Base-by-base conservation (phyloP, 192 early-diverging fungal genomes). In the Coemansia furcata region DNA sequence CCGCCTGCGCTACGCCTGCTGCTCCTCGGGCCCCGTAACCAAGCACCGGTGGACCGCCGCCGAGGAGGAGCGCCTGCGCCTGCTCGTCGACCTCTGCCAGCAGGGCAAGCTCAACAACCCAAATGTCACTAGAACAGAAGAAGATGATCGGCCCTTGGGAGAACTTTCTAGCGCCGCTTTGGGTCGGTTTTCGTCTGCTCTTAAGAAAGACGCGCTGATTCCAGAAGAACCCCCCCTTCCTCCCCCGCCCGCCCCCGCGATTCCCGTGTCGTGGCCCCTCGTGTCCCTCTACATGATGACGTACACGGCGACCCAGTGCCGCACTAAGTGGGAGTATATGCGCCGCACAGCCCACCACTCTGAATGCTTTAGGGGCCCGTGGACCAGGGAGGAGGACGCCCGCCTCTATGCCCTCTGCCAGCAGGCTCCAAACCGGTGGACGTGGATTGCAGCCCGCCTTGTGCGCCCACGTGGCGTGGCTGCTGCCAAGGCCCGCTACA, bases 321-420 rank as follows among this genome's bases (percentile, higher is more conserved):
- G 32, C 37, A 39, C 17, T 19, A 65, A 71, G 14, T 80, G 68
- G 68, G 17, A 14, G 14, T 44, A 26, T 6, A 58, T 15, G 49
- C 4, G 23, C 38, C n/a, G 14, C 36, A 15, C 17, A 6, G 10
- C 15, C 1, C 33, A 8, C 15, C 37, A 29, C 19, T 26, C 19
- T 2, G 36, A 47, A n/a, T 23, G 11, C 14, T 71, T 42, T 40
- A 33, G 26, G 10, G 70, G 54, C 2, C 70, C 67, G 39, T 81
- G 78, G 78, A 62, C 73, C 4, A n/a, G 40, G 3, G 78, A 72
- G 6, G 78, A 81, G 19, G 78, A 81, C 40, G 33, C 15, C 23
- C 15, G 17, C 55, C 55, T 81, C 44, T 81, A 76, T 61, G 11
- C 11, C 35, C 46, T 72, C 17, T 39, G 54, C 19, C 17, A 9